Conservation (phyloP, 2,329 filamentous ascomycete genomes). For the Chrysosphaeria jannelii region DNA sequence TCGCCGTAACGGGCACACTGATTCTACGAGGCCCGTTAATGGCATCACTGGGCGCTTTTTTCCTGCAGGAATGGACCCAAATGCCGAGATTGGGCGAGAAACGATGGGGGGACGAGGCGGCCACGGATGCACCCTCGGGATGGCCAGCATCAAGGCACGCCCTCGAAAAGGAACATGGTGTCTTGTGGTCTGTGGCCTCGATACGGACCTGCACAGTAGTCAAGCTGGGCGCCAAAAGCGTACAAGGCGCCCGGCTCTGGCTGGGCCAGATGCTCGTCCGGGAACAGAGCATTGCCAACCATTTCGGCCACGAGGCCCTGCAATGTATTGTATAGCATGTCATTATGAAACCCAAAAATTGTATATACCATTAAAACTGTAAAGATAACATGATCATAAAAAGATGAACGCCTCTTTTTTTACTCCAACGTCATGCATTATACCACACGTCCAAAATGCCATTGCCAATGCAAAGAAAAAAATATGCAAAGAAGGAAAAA, state of each 20-base stretch:
- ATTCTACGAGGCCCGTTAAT: slow-evolving; percentile 50
- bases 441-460: neutral
- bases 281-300: slow-evolving; percentile 37
- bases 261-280: slow-evolving; percentile 41
- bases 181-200: slow-evolving; percentile 59
- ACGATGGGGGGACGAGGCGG: too few relatives aligned
- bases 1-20: slow-evolving; percentile 58
- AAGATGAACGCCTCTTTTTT: too few relatives aligned
- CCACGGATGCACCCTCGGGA: slow-evolving; percentile 8
- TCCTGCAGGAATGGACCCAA: slow-evolving; percentile 47
- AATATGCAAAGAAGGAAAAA: neutral
- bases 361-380: too few relatives aligned
- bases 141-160: slow-evolving; percentile 25
- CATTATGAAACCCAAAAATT: too few relatives aligned
- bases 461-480: neutral
- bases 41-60: slow-evolving; percentile 34
- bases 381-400: too few relatives aligned
- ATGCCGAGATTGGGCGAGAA: slow-evolving; percentile 62
- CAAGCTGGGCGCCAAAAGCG: slow-evolving; percentile 60
- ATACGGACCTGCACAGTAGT: slow-evolving; percentile 65
- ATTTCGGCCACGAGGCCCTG: slow-evolving; percentile 56
- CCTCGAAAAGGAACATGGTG: slow-evolving; percentile 24
- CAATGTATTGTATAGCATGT: too few relatives aligned
- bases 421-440: too few relatives aligned
- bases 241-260: slow-evolving; percentile 61